Percentiles rank a stretch among this genome's conserved stretches.
Evolutionary conservation across 2,329 filamentous ascomycete species (phyloP).

Genomic region (Talaromyces sp.): DNA sequence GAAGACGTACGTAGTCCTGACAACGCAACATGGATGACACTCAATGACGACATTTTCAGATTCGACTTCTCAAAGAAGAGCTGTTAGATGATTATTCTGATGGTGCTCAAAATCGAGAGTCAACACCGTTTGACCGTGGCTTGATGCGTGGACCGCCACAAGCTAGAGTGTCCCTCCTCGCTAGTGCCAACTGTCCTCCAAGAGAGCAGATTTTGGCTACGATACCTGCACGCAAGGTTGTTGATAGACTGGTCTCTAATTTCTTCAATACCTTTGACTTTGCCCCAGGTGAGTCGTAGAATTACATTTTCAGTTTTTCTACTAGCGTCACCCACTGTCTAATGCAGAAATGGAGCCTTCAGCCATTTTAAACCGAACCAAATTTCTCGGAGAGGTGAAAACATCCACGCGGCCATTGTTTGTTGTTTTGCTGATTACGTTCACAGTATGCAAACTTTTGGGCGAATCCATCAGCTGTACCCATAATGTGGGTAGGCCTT

Average conservation of each 20-base stretch:
- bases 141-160: background rate
- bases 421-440: background rate
- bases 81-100: background rate
- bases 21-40: background rate
- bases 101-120: background rate
- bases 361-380: constrained; percentile 2
- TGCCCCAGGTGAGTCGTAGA: background rate
- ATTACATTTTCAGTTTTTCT: background rate
- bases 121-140: constrained; percentile 1
- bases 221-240: constrained; percentile 2
- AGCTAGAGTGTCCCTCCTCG: constrained; percentile 2
- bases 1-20: constrained; percentile 2
- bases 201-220: constrained; percentile 4
- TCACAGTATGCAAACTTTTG: constrained; percentile 8
- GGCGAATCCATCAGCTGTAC: background rate
- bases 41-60: background rate
- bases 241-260: constrained; percentile 5
- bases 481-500: constrained; percentile 10
- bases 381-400: constrained; percentile 5
- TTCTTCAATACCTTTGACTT: constrained; percentile 9
- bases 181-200: background rate
- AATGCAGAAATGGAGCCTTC: background rate
- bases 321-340: background rate
- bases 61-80: constrained; percentile 6
- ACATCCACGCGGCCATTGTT: background rate